Percentiles rank a stretch among this genome's conserved stretches.
Evolutionary conservation across 1,284 basidiomycete genomes (phyloP).

Genomic region (Rhodotorula sp.): DNA sequence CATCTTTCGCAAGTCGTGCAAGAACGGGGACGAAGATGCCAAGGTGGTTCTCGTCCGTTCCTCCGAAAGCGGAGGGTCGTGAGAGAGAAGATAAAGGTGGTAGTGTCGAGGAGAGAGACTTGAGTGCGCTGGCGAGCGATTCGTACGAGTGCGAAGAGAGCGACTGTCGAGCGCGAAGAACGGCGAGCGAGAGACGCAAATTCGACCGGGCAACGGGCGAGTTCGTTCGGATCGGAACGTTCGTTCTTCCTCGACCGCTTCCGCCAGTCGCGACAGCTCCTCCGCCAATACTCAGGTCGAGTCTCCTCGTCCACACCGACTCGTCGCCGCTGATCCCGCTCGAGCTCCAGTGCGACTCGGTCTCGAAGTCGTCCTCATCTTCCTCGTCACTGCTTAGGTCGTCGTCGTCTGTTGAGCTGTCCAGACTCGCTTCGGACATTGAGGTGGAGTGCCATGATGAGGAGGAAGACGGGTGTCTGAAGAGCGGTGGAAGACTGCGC

Average conservation of each 20-base stretch:
- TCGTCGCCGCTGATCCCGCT: conserved; percentile 6
- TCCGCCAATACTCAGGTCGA: background rate
- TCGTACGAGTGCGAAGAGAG: conserved; percentile 2
- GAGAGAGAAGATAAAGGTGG: background rate
- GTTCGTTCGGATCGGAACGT: background rate
- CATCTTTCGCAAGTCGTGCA: conserved; percentile 8
- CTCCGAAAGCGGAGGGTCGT: background rate
- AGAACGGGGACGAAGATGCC: conserved; percentile 28
- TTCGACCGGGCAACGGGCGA: conserved; percentile 6
- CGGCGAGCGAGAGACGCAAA: conserved; percentile 27
- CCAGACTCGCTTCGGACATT: too few relatives aligned
- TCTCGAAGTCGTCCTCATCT: too few relatives aligned
- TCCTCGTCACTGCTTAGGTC: too few relatives aligned
- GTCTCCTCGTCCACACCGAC: background rate
- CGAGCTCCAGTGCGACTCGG: background rate
- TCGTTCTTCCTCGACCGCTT: background rate
- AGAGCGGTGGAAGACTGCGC: too few relatives aligned
- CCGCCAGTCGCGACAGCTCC: background rate
- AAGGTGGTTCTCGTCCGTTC: conserved; percentile 1
- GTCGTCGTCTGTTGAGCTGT: too few relatives aligned
- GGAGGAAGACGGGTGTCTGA: too few relatives aligned
- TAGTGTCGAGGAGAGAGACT: conserved; percentile 3
- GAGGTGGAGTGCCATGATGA: too few relatives aligned
- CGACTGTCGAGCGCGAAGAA: conserved; percentile 17
- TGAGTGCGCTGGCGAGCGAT: conserved; percentile 7